Evolutionary conservation across 148 eudicot species (phyloP), one percentile per base, ranked within the genome.

Genomic region (Cornus suecica): DNA sequence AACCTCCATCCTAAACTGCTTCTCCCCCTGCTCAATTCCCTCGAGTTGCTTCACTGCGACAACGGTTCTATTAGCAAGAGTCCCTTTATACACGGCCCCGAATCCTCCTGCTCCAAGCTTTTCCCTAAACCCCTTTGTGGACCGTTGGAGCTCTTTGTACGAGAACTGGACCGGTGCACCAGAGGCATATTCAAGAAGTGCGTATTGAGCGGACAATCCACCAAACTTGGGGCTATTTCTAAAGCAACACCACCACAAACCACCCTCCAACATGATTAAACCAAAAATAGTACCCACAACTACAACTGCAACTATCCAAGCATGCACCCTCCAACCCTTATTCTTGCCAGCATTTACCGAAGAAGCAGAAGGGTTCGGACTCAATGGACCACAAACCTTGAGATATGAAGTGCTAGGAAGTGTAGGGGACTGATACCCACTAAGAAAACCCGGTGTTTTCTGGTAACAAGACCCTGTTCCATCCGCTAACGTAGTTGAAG

Each of bases 11-110:
- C 97, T 80, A 76, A 94, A 94, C 74, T 94, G 97, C 71, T 86
- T 94, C 86, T 94, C 98, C 11, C 97, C 98, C 72, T 92, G 97
- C 79, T 88, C 98, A 56, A 92, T 90, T 54, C 97, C 97, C 78
- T 94, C 96, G 8, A 94, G 86, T 74, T 84, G 91, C 79, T 94
- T 94, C 70, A 90, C 96, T 5, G 98, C 98, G 58, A 82, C 90
- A 51, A 87, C 70, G 7, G 88, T 83, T 74, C 71, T 82, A 77
- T 92, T 90, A 2, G 89, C 82, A 52, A 94, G 86, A 69, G 86
- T 78, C 26, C 91, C 98, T 79, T 77, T 84, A 23, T 90, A 94
- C 31, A 94, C 97, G 1, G 97, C 84, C 45, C 99, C 99, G 74
- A 94, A 94, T 14, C 99, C 99, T 69, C 99, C 97, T 0, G 75